phyloP scores from a whole-genome alignment of 202 grass and related monocot genomes.

The Carex arenaria region DNA sequence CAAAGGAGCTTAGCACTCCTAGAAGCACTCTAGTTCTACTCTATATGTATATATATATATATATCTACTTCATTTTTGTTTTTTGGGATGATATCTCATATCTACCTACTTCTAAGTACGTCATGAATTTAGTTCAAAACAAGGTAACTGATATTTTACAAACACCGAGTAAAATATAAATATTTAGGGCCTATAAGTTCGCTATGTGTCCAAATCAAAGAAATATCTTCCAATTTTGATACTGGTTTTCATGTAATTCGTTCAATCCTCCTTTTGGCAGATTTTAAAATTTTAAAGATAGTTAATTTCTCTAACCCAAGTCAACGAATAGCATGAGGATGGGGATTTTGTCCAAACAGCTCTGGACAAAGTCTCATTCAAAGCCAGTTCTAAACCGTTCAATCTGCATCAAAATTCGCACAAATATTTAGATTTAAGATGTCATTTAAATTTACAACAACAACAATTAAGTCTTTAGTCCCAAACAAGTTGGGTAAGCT shows the following conservation, averaged over 20 bases:
- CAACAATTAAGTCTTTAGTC: too few species aligned
- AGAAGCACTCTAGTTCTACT: too few species aligned
- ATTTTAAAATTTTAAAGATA: background rate
- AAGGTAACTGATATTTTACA: background rate
- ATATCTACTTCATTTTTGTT: too few species aligned
- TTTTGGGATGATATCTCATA: background rate
- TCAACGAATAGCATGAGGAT: background rate
- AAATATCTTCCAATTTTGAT: background rate
- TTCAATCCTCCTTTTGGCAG: background rate
- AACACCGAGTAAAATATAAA: background rate
- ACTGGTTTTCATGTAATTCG: background rate
- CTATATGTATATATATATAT: too few species aligned
- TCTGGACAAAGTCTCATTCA: too few species aligned
- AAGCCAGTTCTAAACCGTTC: too few species aligned
- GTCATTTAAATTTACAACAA: too few species aligned
- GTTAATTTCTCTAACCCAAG: background rate
- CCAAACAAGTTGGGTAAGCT: too few species aligned
- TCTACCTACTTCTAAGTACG: background rate
- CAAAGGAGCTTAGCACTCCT: too few species aligned
- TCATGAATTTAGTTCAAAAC: background rate
- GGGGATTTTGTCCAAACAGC: too few species aligned
- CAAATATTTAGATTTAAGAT: too few species aligned
- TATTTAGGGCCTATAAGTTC: background rate
- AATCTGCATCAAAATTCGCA: too few species aligned
- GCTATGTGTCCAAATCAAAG: background rate